These are phyloP conservation scores for Fusarium hostae DNA, from an alignment of 2,329 filamentous ascomycete genomes.

Conservation along the genomic window DNA sequence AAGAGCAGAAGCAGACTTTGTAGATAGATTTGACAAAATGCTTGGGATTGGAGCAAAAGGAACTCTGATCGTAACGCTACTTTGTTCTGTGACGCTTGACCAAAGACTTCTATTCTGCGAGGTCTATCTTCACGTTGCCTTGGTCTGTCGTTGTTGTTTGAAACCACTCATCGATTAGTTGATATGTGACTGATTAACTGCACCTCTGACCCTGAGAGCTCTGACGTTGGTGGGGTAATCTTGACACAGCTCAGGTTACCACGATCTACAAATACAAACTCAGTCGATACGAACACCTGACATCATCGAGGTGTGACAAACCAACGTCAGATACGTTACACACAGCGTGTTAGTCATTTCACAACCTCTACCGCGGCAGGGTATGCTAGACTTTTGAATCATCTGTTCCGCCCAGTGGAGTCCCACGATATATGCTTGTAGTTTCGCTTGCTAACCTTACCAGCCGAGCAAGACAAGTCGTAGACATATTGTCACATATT, in stretches of 20 bases:
- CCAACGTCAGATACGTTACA: slow-evolving; percentile 17
- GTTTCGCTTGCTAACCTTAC: slow-evolving; percentile 5
- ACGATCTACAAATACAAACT: background rate
- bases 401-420: background rate
- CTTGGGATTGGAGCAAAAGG: slow-evolving; percentile 13
- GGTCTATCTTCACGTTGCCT: background rate
- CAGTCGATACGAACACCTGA: slow-evolving; percentile 28
- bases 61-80: background rate
- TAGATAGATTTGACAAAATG: slow-evolving; percentile 25
- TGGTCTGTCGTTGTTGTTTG: background rate
- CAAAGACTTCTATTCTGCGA: background rate
- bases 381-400: background rate
- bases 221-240: slow-evolving; percentile 21
- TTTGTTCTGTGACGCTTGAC: background rate
- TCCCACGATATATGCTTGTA: background rate
- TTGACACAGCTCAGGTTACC: slow-evolving; percentile 4
- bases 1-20: slow-evolving; percentile 11
- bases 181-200: background rate
- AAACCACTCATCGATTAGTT: background rate
- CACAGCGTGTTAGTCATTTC: slow-evolving; percentile 8
- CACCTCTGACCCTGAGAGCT: background rate
- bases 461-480: background rate
- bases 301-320: slow-evolving; percentile 22
- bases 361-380: slow-evolving; percentile 8
- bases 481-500: background rate